Conservation (phyloP, 2,329 filamentous ascomycete genomes). For the Fusarium sulawesiense region DNA sequence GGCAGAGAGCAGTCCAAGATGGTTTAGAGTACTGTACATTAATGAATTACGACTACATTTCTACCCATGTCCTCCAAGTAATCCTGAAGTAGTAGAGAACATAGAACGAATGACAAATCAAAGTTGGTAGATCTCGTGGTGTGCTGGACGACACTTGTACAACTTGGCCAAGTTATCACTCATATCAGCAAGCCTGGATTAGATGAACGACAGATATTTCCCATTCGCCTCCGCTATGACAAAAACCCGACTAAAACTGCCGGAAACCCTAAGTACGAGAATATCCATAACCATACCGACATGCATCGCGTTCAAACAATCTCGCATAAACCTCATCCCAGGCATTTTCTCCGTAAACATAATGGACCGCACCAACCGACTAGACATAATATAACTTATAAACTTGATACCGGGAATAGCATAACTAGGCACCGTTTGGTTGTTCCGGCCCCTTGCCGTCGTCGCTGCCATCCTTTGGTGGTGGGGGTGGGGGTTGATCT, state of each 20-base stretch:
- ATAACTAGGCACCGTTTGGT: conserved; percentile 35
- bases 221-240: conserved; percentile 53
- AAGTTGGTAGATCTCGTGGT: not conserved
- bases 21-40: conserved; percentile 4
- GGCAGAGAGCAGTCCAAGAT: not conserved
- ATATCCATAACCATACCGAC: conserved; percentile 34
- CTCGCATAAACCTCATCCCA: conserved; percentile 33
- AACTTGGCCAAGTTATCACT: not conserved
- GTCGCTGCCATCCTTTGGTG: conserved; percentile 37
- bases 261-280: conserved; percentile 30
- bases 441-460: conserved; percentile 33
- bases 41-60: conserved; percentile 17
- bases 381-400: conserved; percentile 11
- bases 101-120: no score
- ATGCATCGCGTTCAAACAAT: conserved; percentile 32
- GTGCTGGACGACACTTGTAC: not conserved
- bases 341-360: conserved; percentile 39
- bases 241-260: conserved; percentile 34
- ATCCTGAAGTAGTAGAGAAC: not conserved
- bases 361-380: not conserved
- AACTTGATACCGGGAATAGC: not conserved
- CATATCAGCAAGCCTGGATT: not conserved
- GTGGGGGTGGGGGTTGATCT: conserved; percentile 22
- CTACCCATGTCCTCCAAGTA: not conserved
- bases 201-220: conserved; percentile 22